Conservation (phyloP, 2,329 filamentous ascomycete species). For the Eutypa lata region DNA sequence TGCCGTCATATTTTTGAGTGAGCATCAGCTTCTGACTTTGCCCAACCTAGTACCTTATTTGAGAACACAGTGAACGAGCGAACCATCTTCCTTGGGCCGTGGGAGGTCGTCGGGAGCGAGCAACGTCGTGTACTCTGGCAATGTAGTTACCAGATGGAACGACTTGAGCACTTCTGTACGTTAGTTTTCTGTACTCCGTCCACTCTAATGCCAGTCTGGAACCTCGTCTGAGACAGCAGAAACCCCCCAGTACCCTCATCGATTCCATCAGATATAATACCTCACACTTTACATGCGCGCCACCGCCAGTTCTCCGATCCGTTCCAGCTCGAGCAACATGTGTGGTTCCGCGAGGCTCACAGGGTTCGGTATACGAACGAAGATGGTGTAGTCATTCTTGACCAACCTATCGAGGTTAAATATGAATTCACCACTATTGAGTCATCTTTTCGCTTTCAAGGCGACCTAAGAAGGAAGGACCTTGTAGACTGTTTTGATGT, state of each 20-base stretch:
- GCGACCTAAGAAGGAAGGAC: slow-evolving; percentile 45
- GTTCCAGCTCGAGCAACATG: slow-evolving; percentile 46
- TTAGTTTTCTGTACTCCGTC: slow-evolving; percentile 8
- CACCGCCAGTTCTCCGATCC: slow-evolving; percentile 50
- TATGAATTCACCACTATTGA: slow-evolving; percentile 51
- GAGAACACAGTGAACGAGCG: slow-evolving; percentile 46
- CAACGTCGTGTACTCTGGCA: slow-evolving; percentile 50
- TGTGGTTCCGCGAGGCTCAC: slow-evolving; percentile 46
- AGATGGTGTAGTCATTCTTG: slow-evolving; percentile 44
- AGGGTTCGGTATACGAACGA: slow-evolving; percentile 46
- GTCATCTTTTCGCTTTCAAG: slow-evolving; percentile 45
- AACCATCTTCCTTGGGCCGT: slow-evolving; percentile 51
- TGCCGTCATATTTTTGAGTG: too few species aligned
- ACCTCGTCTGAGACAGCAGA: slow-evolving; percentile 6
- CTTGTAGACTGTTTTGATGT: slow-evolving; percentile 50
- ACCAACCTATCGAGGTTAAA: slow-evolving; percentile 44
- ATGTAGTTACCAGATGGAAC: slow-evolving; percentile 50
- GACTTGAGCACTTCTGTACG: slow-evolving; percentile 50
- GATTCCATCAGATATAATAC: slow-evolving; percentile 41
- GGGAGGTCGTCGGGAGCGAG: slow-evolving; percentile 47
- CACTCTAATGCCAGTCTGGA: not conserved
- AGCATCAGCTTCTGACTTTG: not conserved
- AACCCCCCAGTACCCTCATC: slow-evolving; percentile 40
- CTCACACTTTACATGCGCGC: slow-evolving; percentile 47
- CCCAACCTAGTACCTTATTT: slow-evolving; percentile 41